Conservation (phyloP, 352 stramenopile genomes). For the Phytophthora tentaculata region DNA sequence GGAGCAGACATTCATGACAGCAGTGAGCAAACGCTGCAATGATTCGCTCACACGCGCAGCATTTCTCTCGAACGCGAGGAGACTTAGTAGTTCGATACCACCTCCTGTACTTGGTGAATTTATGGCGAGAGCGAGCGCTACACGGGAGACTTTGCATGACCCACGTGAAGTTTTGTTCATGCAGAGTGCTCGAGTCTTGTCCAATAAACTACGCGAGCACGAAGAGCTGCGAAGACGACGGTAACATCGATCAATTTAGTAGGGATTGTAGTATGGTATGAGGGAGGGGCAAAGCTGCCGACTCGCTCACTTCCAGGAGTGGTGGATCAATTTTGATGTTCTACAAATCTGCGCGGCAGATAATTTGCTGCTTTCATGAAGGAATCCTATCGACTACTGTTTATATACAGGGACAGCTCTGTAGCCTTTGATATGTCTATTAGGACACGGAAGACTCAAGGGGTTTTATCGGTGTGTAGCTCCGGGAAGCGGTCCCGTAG, state of each 20-base stretch:
- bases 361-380: constrained; percentile 3
- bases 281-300: too few relatives aligned
- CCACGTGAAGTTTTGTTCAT: constrained; percentile 14
- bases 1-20: constrained; percentile 26
- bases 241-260: constrained; percentile 4
- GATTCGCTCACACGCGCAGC: constrained; percentile 8
- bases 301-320: too few relatives aligned
- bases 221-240: constrained; percentile 15
- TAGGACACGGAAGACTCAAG: not conserved
- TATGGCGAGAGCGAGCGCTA: constrained; percentile 5
- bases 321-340: constrained; percentile 8
- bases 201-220: constrained; percentile 20
- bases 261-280: too few relatives aligned
- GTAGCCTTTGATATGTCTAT: constrained; percentile 1
- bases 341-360: constrained; percentile 7
- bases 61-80: constrained; percentile 21
- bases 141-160: not conserved
- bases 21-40: constrained; percentile 7
- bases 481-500: constrained; percentile 21
- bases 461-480: constrained; percentile 2
- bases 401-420: constrained; percentile 14
- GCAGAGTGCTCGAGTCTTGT: constrained; percentile 9
- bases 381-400: constrained; percentile 19
- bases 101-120: constrained; percentile 14
- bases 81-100: constrained; percentile 1